phyloP scores from a whole-genome alignment of 2,329 filamentous ascomycete genomes.

The Nemania diffusa region DNA sequence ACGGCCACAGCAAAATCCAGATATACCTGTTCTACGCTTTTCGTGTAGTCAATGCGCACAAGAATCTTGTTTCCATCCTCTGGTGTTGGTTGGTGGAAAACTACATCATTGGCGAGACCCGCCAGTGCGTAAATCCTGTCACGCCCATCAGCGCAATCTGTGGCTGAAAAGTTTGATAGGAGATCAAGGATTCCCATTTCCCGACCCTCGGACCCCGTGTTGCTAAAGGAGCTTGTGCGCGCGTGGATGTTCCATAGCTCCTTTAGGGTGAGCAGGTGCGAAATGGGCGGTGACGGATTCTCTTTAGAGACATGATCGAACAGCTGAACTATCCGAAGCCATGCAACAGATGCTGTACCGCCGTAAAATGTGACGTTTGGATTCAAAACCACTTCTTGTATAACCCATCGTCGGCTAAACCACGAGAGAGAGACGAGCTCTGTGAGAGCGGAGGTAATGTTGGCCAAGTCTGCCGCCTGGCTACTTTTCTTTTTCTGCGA shows the following conservation, averaged over 20 bases:
- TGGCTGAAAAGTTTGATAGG: background rate
- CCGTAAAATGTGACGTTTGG: background rate
- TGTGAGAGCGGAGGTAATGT: background rate
- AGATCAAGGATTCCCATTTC: background rate
- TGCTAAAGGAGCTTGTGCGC: too few relatives aligned
- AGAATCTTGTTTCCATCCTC: background rate
- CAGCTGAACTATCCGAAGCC: background rate
- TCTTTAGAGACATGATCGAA: background rate
- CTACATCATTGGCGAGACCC: background rate
- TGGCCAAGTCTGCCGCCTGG: background rate
- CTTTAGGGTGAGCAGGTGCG: background rate
- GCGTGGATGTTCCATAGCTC: background rate
- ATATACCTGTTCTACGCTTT: background rate
- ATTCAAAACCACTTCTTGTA: slow-evolving; percentile 2
- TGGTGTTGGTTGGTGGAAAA: background rate
- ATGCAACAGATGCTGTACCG: background rate
- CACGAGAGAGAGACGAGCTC: background rate
- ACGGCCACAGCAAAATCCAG: background rate
- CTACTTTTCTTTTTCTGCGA: background rate
- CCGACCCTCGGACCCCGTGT: too few relatives aligned
- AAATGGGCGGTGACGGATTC: background rate
- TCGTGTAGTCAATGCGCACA: background rate
- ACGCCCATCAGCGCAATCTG: background rate
- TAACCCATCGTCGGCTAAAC: slow-evolving; percentile 8
- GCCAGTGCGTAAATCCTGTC: slow-evolving; percentile 3